Conservation (phyloP, 2,329 filamentous ascomycete genomes). For the Aspergillus flavus region DNA sequence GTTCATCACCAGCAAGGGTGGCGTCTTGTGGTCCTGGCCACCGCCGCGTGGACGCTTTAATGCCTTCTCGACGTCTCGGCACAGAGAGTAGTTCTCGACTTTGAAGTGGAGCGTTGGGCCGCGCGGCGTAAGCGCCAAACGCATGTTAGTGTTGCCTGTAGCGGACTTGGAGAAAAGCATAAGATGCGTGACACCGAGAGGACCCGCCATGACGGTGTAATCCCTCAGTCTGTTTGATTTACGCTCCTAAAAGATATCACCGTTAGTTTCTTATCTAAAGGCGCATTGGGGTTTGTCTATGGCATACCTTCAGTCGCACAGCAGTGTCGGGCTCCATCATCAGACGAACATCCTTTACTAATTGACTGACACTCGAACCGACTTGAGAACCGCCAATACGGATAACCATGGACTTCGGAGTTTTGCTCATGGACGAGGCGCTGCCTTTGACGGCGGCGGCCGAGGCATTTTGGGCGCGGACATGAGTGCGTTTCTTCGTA, state of each 20-base stretch:
- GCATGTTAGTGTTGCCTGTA: slow-evolving; percentile 88
- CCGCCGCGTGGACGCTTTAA: slow-evolving; percentile 80
- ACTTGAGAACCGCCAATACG: slow-evolving; percentile 93
- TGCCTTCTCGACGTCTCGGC: slow-evolving; percentile 83
- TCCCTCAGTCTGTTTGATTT: slow-evolving; percentile 86
- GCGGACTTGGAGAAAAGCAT: slow-evolving; percentile 90
- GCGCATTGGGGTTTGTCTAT: not conserved
- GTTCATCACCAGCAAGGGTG: slow-evolving; percentile 97
- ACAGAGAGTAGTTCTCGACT: slow-evolving; percentile 91
- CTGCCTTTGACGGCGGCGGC: slow-evolving; percentile 60
- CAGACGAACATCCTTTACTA: slow-evolving; percentile 84
- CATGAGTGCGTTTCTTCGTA: slow-evolving; percentile 87
- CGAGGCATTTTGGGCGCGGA: slow-evolving; percentile 63
- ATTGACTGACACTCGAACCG: slow-evolving; percentile 84
- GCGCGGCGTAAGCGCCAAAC: slow-evolving; percentile 82
- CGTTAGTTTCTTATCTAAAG: not conserved
- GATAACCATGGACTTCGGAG: slow-evolving; percentile 97
- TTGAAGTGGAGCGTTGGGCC: slow-evolving; percentile 93
- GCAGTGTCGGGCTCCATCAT: slow-evolving; percentile 98
- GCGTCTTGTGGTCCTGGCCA: slow-evolving; percentile 81
- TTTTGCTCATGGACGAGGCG: slow-evolving; percentile 59
- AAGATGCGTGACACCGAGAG: slow-evolving; percentile 88
- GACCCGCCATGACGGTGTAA: slow-evolving; percentile 93
- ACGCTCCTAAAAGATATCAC: slow-evolving; percentile 61
- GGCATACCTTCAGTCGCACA: slow-evolving; percentile 69